phyloP scores from a whole-genome alignment of 1,284 basidiomycete genomes.

The Phylloboletellus chloephorus region DNA sequence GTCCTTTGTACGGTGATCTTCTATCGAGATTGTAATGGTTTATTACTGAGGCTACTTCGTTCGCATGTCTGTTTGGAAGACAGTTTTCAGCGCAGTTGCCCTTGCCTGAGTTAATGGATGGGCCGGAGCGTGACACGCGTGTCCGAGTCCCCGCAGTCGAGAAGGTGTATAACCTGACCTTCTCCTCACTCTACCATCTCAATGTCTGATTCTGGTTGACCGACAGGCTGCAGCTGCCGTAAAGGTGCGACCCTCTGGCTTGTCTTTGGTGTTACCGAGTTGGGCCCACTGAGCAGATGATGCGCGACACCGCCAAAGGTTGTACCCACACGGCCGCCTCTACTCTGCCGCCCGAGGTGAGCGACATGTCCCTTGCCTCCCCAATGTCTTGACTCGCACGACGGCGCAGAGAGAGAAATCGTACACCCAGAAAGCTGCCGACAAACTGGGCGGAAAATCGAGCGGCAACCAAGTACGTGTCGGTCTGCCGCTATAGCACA shows the following conservation, averaged over 20 bases:
- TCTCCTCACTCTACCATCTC: background rate
- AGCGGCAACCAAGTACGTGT: conserved; percentile 30
- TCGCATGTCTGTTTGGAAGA: no score
- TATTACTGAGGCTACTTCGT: background rate
- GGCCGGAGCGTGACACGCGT: no score
- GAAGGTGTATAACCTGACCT: conserved; percentile 7
- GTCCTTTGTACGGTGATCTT: background rate
- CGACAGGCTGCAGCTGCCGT: conserved; percentile 35
- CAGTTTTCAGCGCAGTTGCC: no score
- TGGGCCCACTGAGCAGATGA: conserved; percentile 33
- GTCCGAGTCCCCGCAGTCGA: background rate
- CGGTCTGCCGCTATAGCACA: background rate
- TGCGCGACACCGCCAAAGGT: conserved; percentile 36
- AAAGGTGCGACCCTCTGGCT: conserved; percentile 28
- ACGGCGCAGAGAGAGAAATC: conserved; percentile 41
- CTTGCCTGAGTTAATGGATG: no score
- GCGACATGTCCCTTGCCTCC: conserved; percentile 4
- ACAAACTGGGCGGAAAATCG: conserved; percentile 41
- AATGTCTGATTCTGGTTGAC: conserved; percentile 39
- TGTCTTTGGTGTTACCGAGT: background rate
- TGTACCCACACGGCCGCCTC: conserved; percentile 35
- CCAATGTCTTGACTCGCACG: background rate
- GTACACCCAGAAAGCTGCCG: conserved; percentile 38
- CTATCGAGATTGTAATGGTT: background rate
- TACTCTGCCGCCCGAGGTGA: conserved; percentile 40